A percentile compares a stretch with the other conserved stretches of the same genome.
Conservation (phyloP, 495 filamentous ascomycete species). For the Penicillium steckii region DNA sequence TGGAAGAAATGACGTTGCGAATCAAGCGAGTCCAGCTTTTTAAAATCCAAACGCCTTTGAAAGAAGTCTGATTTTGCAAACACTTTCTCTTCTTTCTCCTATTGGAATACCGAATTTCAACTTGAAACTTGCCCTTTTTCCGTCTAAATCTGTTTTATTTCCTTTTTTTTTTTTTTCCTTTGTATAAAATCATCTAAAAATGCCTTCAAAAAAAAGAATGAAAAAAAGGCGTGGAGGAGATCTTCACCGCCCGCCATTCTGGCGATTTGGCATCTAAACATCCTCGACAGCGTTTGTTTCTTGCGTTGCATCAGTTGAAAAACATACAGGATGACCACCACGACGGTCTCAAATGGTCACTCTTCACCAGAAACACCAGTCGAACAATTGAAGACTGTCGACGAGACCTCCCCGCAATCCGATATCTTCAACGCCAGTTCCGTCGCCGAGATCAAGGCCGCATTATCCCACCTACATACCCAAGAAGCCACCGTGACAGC, state of each 20-base stretch:
- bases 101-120: too few relatives aligned
- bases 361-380: constrained; percentile 8
- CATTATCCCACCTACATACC: constrained; percentile 68
- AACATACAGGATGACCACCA: constrained; percentile 10
- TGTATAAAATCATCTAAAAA: not conserved
- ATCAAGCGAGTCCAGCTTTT: not conserved
- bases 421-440: constrained; percentile 69
- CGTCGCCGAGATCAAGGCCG: constrained; percentile 73
- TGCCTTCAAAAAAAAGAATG: not conserved
- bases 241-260: constrained; percentile 33
- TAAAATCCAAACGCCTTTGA: not conserved
- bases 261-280: constrained; percentile 26
- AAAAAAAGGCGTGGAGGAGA: not conserved
- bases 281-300: not conserved
- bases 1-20: constrained; percentile 15
- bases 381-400: constrained; percentile 12
- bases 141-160: not conserved
- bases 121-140: not conserved
- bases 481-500: constrained; percentile 73
- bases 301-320: too few relatives aligned
- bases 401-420: constrained; percentile 19
- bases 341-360: constrained; percentile 30
- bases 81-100: too few relatives aligned
- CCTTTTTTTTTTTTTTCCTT: not conserved
- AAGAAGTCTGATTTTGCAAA: too few relatives aligned